phyloP scores from a whole-genome alignment of 2,329 filamentous ascomycete species.

The Stemphylium beticola region DNA sequence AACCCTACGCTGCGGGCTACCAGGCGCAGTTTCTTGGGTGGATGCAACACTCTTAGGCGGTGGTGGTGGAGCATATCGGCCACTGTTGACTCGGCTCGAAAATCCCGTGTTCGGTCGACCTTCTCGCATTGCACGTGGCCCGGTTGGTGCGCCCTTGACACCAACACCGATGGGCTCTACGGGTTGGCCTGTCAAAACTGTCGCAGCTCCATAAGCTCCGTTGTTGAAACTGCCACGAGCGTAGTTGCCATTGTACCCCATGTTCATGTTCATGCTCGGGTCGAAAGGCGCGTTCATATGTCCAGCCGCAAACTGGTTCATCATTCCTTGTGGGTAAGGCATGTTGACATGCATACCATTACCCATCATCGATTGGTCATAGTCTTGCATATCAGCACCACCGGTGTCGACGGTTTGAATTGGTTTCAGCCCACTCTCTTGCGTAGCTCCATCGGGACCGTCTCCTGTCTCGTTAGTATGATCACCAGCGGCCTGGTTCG shows the following conservation, averaged over 20 bases:
- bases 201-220: slow-evolving; percentile 46
- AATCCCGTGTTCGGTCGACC: slow-evolving; percentile 83
- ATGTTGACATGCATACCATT: slow-evolving; percentile 35
- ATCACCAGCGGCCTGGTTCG: slow-evolving; percentile 16
- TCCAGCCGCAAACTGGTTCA: slow-evolving; percentile 61
- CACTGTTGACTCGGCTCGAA: slow-evolving; percentile 60
- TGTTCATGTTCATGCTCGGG: slow-evolving; percentile 50
- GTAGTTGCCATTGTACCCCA: slow-evolving; percentile 45
- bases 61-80: slow-evolving; percentile 32
- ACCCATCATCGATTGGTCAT: slow-evolving; percentile 38
- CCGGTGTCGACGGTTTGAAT: slow-evolving; percentile 45
- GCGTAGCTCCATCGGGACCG: slow-evolving; percentile 17
- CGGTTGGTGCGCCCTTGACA: slow-evolving; percentile 78
- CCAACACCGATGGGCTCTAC: slow-evolving; percentile 60
- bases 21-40: slow-evolving; percentile 23
- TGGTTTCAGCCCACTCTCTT: slow-evolving; percentile 34
- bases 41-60: slow-evolving; percentile 27
- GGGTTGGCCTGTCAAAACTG: slow-evolving; percentile 42
- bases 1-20: slow-evolving; percentile 35
- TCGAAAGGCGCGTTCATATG: slow-evolving; percentile 49
- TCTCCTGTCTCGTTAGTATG: slow-evolving; percentile 29
- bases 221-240: slow-evolving; percentile 55
- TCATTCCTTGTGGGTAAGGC: slow-evolving; percentile 36
- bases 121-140: slow-evolving; percentile 92
- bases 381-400: slow-evolving; percentile 29